phyloP scores from a whole-genome alignment of 2,329 filamentous ascomycete species.

The Penicillium aurantiogriseum region DNA sequence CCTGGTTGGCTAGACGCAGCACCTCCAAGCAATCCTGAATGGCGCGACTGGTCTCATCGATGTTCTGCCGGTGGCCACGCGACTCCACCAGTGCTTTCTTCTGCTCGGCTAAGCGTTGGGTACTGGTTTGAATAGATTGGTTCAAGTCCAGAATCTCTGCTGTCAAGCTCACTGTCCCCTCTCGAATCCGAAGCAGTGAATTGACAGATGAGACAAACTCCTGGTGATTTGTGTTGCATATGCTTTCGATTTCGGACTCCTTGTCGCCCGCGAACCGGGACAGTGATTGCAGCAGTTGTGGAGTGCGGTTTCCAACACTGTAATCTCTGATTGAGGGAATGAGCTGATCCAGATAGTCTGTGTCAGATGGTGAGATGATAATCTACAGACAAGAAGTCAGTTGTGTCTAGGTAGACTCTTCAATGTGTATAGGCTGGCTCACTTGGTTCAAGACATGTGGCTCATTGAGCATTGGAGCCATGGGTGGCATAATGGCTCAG shows the following conservation, averaged over 20 bases:
- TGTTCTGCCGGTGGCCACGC: slow-evolving; percentile 87
- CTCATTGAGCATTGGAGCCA: slow-evolving; percentile 18
- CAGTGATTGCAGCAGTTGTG: slow-evolving; percentile 72
- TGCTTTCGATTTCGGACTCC: slow-evolving; percentile 87
- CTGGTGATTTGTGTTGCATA: slow-evolving; percentile 93
- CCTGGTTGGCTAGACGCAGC: slow-evolving; percentile 85
- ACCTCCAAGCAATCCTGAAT: slow-evolving; percentile 90
- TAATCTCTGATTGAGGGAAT: slow-evolving; percentile 94
- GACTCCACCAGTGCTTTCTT: slow-evolving; percentile 94
- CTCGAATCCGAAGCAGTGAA: slow-evolving; percentile 85
- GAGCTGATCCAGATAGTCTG: slow-evolving; percentile 92
- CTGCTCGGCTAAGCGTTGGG: slow-evolving; percentile 88
- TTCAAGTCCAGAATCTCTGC: slow-evolving; percentile 89
- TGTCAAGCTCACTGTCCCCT: slow-evolving; percentile 84
- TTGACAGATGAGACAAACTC: slow-evolving; percentile 94
- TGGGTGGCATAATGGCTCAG: slow-evolving; percentile 16
- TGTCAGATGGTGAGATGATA: slow-evolving; percentile 84
- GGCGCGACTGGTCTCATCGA: slow-evolving; percentile 85
- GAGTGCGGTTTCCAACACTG: slow-evolving; percentile 69
- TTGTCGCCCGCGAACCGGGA: slow-evolving; percentile 80
- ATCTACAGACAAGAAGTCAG: slow-evolving; percentile 58
- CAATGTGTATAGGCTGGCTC: slow-evolving; percentile 17
- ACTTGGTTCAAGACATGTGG: slow-evolving; percentile 27
- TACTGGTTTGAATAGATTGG: slow-evolving; percentile 91
- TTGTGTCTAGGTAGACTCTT: background rate